These are phyloP conservation scores for Prunus salicina DNA, from an alignment of 306 rosid species.

Conservation along the genomic window DNA sequence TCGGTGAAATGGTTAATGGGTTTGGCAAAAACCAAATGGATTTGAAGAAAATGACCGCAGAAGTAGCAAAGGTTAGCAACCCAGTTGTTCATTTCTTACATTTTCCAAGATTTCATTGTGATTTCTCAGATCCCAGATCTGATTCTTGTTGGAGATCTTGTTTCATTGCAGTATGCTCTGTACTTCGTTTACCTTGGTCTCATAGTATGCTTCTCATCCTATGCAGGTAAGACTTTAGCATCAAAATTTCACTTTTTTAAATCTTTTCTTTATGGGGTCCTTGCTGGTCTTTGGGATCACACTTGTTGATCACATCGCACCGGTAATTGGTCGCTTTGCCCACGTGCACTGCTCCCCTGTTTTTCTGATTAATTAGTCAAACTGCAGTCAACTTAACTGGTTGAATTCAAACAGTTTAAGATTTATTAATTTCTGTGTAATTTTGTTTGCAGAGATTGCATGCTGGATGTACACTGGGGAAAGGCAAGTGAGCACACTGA, in stretches of 20 bases:
- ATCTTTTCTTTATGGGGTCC: background rate
- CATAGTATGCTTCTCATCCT: slow-evolving; percentile 83
- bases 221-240: slow-evolving; percentile 61
- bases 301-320: background rate
- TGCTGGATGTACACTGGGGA: slow-evolving; percentile 99
- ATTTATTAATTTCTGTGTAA: background rate
- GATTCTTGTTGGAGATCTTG: background rate
- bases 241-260: background rate
- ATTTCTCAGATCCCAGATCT: slow-evolving; percentile 58
- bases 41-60: slow-evolving; percentile 80
- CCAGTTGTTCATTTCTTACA: background rate
- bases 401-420: background rate
- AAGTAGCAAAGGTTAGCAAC: slow-evolving; percentile 71
- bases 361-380: background rate
- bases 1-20: slow-evolving; percentile 97
- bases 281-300: background rate
- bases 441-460: slow-evolving; percentile 63
- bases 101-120: no score
- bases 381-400: background rate
- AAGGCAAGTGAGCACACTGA: slow-evolving; percentile 86
- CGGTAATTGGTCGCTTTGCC: background rate
- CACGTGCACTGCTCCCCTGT: background rate
- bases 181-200: slow-evolving; percentile 93
- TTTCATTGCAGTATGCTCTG: slow-evolving; percentile 75
- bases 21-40: slow-evolving; percentile 90